Conservation (phyloP, 2,329 filamentous ascomycete species). For the Pleoardoris graminearum region DNA sequence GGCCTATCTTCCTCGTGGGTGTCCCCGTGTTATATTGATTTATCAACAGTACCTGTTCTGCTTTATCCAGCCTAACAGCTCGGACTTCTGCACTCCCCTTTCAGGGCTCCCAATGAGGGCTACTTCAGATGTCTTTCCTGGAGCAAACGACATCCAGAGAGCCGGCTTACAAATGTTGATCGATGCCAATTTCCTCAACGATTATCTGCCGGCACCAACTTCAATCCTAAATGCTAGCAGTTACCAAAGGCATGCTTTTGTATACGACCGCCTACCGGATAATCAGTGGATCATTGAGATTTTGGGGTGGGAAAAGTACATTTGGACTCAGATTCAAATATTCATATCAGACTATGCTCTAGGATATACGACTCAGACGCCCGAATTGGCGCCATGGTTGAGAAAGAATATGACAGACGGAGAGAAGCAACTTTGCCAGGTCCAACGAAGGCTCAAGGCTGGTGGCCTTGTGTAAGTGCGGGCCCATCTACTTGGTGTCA, state of each 20-base stretch:
- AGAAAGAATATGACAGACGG: background rate
- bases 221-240: background rate
- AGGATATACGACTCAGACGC: background rate
- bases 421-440: background rate
- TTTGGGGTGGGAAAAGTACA: slow-evolving; percentile 3
- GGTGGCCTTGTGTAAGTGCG: slow-evolving; percentile 6
- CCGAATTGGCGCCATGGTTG: background rate
- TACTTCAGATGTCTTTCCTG: background rate
- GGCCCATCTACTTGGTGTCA: background rate
- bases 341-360: slow-evolving; percentile 14
- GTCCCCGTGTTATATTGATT: background rate
- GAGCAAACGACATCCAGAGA: slow-evolving; percentile 3
- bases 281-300: slow-evolving; percentile 19
- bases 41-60: background rate
- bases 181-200: no score
- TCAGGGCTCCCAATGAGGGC: background rate
- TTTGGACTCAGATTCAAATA: slow-evolving; percentile 5
- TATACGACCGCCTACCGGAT: slow-evolving; percentile 3
- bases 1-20: no score
- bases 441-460: background rate
- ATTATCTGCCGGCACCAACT: no score
- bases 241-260: background rate
- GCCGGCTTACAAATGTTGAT: background rate
- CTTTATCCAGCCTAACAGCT: background rate
- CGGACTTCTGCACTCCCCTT: background rate